A percentile compares a stretch with the other conserved stretches of the same genome.
These are phyloP conservation scores for Xylaria sp. DNA, from an alignment of 495 filamentous ascomycete species.

Conservation along the genomic window DNA sequence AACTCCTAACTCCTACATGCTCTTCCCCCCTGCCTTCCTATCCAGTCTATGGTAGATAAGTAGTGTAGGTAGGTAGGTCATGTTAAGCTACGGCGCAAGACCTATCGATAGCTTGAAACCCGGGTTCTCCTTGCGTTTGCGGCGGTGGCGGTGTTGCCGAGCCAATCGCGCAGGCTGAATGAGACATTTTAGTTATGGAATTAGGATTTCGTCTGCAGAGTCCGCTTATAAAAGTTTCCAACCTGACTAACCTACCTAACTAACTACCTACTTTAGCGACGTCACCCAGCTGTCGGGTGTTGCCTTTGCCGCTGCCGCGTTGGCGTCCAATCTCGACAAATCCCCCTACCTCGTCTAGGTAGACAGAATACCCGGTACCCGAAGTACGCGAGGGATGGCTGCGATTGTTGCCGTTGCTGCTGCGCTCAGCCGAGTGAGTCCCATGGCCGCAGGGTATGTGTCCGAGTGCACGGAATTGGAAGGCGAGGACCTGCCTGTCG, in stretches of 20 bases:
- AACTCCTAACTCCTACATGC: constrained; percentile 3
- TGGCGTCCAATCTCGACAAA: constrained; percentile 1
- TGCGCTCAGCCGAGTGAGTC: not conserved
- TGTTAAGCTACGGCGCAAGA: not conserved
- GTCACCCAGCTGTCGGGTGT: not conserved
- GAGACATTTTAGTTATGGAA: not conserved
- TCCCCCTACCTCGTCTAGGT: not conserved
- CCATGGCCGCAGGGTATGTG: not conserved
- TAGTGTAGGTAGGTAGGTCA: not conserved
- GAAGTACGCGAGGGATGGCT: constrained; percentile 1
- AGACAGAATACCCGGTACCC: not conserved
- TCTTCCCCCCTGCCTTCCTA: not conserved
- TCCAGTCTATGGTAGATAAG: not conserved
- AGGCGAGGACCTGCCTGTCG: not conserved
- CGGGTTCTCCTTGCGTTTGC: not conserved
- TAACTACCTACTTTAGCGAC: no score
- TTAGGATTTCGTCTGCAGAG: not conserved
- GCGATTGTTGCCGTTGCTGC: not conserved
- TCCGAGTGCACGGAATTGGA: not conserved
- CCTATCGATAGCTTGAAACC: not conserved
- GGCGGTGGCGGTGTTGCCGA: constrained; percentile 22
- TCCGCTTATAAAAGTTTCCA: not conserved
- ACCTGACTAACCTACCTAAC: no score
- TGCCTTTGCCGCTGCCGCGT: constrained; percentile 12
- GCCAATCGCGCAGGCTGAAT: constrained; percentile 5